Evolutionary conservation across 2,329 filamentous ascomycete genomes (phyloP), one percentile per base, ranked within the genome.

Genomic region (Pseudofabraea citricarpa): DNA sequence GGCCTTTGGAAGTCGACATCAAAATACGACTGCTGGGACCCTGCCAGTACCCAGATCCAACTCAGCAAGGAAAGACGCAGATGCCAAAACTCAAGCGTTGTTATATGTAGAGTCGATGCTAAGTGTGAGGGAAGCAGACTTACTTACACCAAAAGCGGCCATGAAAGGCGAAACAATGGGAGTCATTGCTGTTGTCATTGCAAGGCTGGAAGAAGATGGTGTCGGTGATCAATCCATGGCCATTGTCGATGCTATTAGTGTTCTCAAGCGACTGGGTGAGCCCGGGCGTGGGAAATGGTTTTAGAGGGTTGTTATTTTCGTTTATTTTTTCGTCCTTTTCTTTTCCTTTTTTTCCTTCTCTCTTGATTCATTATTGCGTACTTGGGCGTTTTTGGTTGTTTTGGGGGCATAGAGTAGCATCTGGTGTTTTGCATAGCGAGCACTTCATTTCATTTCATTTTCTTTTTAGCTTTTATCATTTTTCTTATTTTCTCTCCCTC

Each of bases 181-280:
- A 5, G 66, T 78, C 3, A 66, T 80, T n/a, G 63, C 68, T 10
- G 63, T 78, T 46, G 73, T 71, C 6, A 64, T 67, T 13, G 62
- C 66, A 24, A 59, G 67, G 32, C 59, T 81, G 32, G 71, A 74
- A 53, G 57, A 56, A 32, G 76, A 79, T 40, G 73, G 71, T 27
- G 57, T 71, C 3, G 74, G 72, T 5, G 64, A 66, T 16, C 65
- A 67, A 39, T 77, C 67, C 51, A 68, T 71, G 36, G 55, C 79
- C 39, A 72, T 75, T 33, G 66, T 73, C 19, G 77, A 81, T 52
- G 73, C 75, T 6, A 64, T 76, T 3, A 62, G 67, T 2, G 75
- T 79, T 40, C 52, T 82, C 50, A 67, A 63, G 52, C 74, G 69
- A 53, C 56, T 81, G 41, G 72, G 76, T 51, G 68, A 72, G 49